Evolutionary conservation across 768 basidiomycete genomes (phyloP).

Genomic region (Termitomyces sp.): DNA sequence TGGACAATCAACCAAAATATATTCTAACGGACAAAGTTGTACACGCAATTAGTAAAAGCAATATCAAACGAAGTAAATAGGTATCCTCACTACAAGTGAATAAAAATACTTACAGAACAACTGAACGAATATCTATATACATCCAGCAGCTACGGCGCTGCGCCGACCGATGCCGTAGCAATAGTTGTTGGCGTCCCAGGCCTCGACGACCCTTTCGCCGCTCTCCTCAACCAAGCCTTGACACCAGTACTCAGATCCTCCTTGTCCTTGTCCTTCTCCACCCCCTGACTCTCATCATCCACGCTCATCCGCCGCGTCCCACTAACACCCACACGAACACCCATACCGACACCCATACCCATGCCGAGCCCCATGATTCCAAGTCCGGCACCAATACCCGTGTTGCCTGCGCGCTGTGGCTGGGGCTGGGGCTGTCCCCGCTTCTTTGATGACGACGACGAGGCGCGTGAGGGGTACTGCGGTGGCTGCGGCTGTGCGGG

Average conservation of each 20-base stretch:
- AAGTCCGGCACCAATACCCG: slow-evolving; percentile 14
- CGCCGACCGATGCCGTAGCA: too few species aligned
- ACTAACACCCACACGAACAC: slow-evolving; percentile 13
- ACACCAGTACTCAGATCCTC: slow-evolving; percentile 6
- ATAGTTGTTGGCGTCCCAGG: slow-evolving; percentile 10
- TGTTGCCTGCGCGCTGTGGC: slow-evolving; percentile 1
- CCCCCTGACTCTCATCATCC: not conserved
- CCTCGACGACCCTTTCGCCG: slow-evolving; percentile 7
- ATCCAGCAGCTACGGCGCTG: not conserved
- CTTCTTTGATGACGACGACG: not conserved
- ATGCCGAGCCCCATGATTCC: slow-evolving; percentile 22
- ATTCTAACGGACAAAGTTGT: too few species aligned
- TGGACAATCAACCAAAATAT: not conserved
- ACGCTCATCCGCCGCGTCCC: not conserved
- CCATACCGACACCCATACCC: slow-evolving; percentile 19
- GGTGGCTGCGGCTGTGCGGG: not conserved
- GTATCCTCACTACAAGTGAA: not conserved
- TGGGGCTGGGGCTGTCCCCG: not conserved
- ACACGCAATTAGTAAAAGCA: not conserved
- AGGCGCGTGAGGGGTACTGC: not conserved
- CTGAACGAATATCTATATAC: not conserved
- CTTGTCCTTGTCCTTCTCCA: not conserved
- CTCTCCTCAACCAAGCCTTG: slow-evolving; percentile 17
- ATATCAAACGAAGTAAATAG: not conserved
- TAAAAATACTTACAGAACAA: not conserved